phyloP scores from a whole-genome alignment of 192 early-diverging fungal genomes.

The Coemansia sp. region DNA sequence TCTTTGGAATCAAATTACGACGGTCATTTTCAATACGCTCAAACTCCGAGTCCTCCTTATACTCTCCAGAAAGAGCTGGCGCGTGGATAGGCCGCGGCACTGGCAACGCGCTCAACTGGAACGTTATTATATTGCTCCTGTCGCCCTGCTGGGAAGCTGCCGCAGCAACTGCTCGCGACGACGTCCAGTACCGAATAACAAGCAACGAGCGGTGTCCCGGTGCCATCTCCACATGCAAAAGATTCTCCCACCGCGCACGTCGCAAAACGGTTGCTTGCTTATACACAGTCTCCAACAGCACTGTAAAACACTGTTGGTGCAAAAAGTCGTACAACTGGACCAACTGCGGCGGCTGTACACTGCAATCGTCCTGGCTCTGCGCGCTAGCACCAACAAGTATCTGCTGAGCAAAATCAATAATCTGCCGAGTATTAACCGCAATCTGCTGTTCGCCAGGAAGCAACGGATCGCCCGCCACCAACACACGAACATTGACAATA shows the following conservation, averaged over 20 bases:
- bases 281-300: slow-evolving; percentile 69
- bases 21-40: slow-evolving; percentile 40
- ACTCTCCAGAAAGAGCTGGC: neutral
- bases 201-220: slow-evolving; percentile 26
- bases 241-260: slow-evolving; percentile 46
- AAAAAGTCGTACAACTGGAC: slow-evolving; percentile 75
- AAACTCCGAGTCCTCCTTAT: slow-evolving; percentile 20
- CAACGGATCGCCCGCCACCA: slow-evolving; percentile 55
- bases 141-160: neutral
- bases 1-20: slow-evolving; percentile 44
- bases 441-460: slow-evolving; percentile 29
- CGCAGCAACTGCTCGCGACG: slow-evolving; percentile 21
- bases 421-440: slow-evolving; percentile 33
- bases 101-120: slow-evolving; percentile 24
- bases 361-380: neutral
- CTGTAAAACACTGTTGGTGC: slow-evolving; percentile 63
- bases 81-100: slow-evolving; percentile 52
- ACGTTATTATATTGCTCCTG: slow-evolving; percentile 25
- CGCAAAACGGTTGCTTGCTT: slow-evolving; percentile 56
- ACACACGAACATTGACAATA: slow-evolving; percentile 66
- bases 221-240: slow-evolving; percentile 43
- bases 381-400: slow-evolving; percentile 25
- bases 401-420: slow-evolving; percentile 31
- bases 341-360: slow-evolving; percentile 58
- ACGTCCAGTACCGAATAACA: slow-evolving; percentile 45